phyloP scores from a whole-genome alignment of 345 rosid genomes.

The Passiflora organensis region DNA sequence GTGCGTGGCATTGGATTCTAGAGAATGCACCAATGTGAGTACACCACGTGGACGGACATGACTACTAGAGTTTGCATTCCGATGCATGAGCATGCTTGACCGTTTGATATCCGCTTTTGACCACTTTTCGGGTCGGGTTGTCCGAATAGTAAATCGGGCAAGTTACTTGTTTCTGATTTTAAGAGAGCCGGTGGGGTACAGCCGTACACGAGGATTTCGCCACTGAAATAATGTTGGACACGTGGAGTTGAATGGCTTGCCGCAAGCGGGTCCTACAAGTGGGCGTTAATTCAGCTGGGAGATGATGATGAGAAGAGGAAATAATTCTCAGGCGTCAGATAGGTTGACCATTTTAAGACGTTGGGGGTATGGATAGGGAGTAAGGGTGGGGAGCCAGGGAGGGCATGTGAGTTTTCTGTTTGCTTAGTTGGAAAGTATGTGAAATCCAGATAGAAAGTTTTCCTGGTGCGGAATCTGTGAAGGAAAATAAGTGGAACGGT shows the following conservation, averaged over 20 bases:
- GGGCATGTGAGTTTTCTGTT: constrained; percentile 13
- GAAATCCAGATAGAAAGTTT: too few species aligned
- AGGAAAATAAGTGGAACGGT: neutral
- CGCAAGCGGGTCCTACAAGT: too few species aligned
- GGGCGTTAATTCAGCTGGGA: neutral
- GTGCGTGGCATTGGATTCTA: constrained; percentile 61
- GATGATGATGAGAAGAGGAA: neutral
- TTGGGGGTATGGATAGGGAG: too few species aligned
- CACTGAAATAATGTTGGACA: constrained; percentile 24
- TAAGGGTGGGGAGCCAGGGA: too few species aligned
- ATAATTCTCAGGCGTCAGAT: constrained; percentile 18
- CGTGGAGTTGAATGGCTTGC: too few species aligned
- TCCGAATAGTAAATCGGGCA: constrained; percentile 6
- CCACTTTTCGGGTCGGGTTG: constrained; percentile 8
- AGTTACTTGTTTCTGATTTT: neutral
- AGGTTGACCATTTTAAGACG: neutral
- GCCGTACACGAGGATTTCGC: constrained; percentile 11
- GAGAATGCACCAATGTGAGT: constrained; percentile 23
- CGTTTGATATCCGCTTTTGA: constrained; percentile 17
- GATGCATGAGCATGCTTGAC: constrained; percentile 43
- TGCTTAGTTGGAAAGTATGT: neutral
- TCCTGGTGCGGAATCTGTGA: neutral
- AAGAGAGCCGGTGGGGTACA: constrained; percentile 8
- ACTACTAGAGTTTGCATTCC: constrained; percentile 29
- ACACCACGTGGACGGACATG: constrained; percentile 44